Percentiles rank a stretch among this genome's conserved stretches.
Conservation (phyloP, 306 rosid genomes). For the Rubus idaeus region DNA sequence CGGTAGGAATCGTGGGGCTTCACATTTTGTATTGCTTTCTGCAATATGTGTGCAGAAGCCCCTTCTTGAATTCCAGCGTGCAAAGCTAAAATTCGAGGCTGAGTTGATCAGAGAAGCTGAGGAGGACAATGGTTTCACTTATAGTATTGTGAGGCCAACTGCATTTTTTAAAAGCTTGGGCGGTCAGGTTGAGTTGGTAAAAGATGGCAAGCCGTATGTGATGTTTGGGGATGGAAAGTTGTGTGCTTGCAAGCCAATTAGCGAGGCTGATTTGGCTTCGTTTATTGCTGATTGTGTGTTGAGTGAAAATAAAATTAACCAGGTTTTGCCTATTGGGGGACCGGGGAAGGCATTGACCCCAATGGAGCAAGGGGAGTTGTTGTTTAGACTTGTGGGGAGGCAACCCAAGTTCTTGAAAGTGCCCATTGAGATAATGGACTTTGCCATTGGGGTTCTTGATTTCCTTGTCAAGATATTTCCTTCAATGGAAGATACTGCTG, state of each 20-base stretch:
- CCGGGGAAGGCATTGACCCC: slow-evolving; percentile 92
- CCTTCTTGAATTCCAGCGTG: slow-evolving; percentile 90
- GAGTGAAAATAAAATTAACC: slow-evolving; percentile 63
- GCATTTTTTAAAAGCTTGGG: slow-evolving; percentile 97
- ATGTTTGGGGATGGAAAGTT: slow-evolving; percentile 98
- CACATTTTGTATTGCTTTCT: slow-evolving; percentile 89
- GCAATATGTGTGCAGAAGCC: slow-evolving; percentile 98
- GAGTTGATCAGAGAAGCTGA: slow-evolving; percentile 64
- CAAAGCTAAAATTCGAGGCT: slow-evolving; percentile 86
- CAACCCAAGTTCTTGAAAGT: slow-evolving; percentile 88
- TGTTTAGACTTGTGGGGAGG: slow-evolving; percentile 75
- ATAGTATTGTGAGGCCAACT: slow-evolving; percentile 92
- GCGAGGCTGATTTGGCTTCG: slow-evolving; percentile 86
- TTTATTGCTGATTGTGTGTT: slow-evolving; percentile 83
- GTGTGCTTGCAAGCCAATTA: slow-evolving; percentile 94
- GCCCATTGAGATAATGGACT: slow-evolving; percentile 93
- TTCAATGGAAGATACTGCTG: slow-evolving; percentile 84
- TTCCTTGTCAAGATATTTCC: slow-evolving; percentile 74
- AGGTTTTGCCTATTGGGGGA: slow-evolving; percentile 79
- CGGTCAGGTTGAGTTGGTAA: slow-evolving; percentile 97
- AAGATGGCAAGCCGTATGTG: slow-evolving; percentile 97
- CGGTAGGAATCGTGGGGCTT: slow-evolving; percentile 77
- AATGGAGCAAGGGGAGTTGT: slow-evolving; percentile 83
- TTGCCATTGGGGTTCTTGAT: slow-evolving; percentile 76
- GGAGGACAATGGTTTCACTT: slow-evolving; percentile 57